Evolutionary conservation across 2,329 filamentous ascomycete genomes (phyloP).

Genomic region (Colletotrichum chrysophilum): DNA sequence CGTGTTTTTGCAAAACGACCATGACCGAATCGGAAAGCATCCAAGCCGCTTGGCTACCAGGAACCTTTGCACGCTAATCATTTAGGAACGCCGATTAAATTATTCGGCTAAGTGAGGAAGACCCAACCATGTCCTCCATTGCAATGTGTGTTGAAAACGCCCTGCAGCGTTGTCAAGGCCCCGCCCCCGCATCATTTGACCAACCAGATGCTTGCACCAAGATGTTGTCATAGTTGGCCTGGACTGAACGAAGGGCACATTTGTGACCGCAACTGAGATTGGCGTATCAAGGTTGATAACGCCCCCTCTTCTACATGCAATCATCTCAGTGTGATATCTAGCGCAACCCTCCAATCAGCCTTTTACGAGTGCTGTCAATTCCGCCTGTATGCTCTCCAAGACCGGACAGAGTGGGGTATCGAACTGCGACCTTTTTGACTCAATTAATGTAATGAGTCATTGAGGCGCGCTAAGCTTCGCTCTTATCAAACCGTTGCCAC

Average conservation of each 20-base stretch:
- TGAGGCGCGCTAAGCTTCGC: neutral
- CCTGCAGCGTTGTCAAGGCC: neutral
- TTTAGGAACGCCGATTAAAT: neutral
- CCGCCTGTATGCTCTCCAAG: neutral
- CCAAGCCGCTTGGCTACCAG: neutral
- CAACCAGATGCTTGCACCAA: neutral
- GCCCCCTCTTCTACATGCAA: neutral
- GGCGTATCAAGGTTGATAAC: neutral
- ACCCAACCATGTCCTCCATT: neutral
- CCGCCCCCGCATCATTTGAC: neutral
- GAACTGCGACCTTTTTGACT: neutral
- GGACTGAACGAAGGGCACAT: neutral
- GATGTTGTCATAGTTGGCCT: neutral
- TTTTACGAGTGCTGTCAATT: neutral
- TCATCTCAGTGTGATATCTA: neutral
- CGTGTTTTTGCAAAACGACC: neutral
- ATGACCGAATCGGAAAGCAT: neutral
- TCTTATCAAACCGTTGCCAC: neutral
- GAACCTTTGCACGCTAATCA: neutral
- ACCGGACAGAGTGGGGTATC: neutral
- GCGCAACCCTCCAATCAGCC: neutral
- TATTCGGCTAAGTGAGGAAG: neutral
- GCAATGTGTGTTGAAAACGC: neutral
- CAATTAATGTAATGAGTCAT: neutral
- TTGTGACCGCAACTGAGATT: neutral